Evolutionary conservation across 345 rosid genomes (phyloP).

Genomic region (Noccaea caerulescens): DNA sequence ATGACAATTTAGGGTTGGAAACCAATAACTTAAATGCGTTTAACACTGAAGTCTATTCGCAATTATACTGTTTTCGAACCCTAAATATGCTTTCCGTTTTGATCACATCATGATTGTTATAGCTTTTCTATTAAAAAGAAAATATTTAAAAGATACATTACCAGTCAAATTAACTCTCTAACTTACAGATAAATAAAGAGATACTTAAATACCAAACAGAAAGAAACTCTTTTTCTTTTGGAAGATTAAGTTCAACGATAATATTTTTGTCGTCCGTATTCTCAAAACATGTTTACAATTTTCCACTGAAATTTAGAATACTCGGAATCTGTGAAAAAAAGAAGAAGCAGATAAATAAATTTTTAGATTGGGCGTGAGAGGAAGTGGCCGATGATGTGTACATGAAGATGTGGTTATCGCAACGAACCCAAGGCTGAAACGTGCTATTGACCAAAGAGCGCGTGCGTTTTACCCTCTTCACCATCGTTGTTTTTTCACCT

Average conservation of each 20-base stretch:
- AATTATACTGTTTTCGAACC: no score
- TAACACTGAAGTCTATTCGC: neutral
- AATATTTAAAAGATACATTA: no score
- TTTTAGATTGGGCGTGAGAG: neutral
- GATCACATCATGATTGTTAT: no score
- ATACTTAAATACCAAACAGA: neutral
- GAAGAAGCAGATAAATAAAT: slow-evolving; percentile 2
- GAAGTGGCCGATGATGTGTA: slow-evolving; percentile 21
- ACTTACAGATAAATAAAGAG: no score
- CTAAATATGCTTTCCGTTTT: no score
- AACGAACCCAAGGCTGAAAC: neutral
- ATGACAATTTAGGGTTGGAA: slow-evolving; percentile 13
- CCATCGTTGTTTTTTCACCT: neutral
- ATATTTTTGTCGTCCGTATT: neutral
- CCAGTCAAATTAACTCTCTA: no score
- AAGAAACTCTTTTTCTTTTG: neutral
- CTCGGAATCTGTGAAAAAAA: neutral
- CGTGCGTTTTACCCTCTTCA: slow-evolving; percentile 5
- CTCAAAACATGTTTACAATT: neutral
- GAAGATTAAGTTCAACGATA: neutral
- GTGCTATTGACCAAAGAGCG: slow-evolving; percentile 24
- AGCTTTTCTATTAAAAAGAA: neutral
- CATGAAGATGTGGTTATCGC: slow-evolving; percentile 24
- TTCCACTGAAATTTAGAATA: neutral
- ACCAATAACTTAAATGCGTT: neutral